Conservation (phyloP, 345 rosid species). For the Rubroshorea leprosula region DNA sequence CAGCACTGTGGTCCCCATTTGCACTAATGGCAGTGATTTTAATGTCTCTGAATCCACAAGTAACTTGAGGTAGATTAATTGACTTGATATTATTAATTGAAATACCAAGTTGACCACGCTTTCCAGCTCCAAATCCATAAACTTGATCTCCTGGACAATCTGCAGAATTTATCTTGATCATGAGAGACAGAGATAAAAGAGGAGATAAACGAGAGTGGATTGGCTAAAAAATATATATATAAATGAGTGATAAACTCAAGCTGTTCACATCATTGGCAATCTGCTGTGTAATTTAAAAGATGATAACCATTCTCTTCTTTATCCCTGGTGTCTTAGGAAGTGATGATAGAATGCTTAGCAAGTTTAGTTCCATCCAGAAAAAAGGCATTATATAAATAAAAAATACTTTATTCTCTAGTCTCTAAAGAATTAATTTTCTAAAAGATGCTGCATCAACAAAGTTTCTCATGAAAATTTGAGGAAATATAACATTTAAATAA, state of each 20-base stretch:
- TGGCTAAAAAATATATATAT: no score
- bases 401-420: no score
- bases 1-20: slow-evolving; percentile 85
- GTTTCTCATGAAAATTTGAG: no score
- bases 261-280: neutral
- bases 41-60: slow-evolving; percentile 46
- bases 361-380: neutral
- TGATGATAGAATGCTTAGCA: no score
- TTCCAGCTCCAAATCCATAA: slow-evolving; percentile 79
- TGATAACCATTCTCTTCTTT: no score
- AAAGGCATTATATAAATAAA: no score
- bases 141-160: slow-evolving; percentile 40
- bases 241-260: neutral
- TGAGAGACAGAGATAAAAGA: slow-evolving; percentile 2
- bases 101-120: slow-evolving; percentile 80
- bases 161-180: slow-evolving; percentile 11
- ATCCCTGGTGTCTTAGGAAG: no score
- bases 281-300: neutral
- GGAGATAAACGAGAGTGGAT: neutral
- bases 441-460: no score
- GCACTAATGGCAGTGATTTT: slow-evolving; percentile 49
- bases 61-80: slow-evolving; percentile 42
- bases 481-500: no score
- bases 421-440: slow-evolving; percentile 9
- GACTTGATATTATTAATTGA: slow-evolving; percentile 36